A percentile compares a stretch with the other conserved stretches of the same genome.
These are phyloP conservation scores for Flaveria ramosissima DNA, from an alignment of 129 eudicot genomes.

Conservation along the genomic window DNA sequence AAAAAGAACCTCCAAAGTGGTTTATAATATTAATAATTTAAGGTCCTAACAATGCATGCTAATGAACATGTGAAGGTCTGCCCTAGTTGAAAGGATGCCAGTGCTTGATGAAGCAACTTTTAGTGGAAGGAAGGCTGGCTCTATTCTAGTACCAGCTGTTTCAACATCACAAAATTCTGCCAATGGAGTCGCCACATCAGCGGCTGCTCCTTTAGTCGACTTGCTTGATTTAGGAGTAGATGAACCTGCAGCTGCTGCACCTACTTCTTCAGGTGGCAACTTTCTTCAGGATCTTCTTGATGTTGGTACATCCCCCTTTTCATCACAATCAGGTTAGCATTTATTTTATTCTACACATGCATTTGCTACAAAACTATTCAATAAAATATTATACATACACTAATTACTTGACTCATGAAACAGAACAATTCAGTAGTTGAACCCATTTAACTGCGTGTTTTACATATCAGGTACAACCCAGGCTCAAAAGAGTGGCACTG, in stretches of 20 bases:
- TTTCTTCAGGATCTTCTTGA: constrained; percentile 98
- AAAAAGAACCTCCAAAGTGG: neutral
- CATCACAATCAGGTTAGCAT: constrained; percentile 70
- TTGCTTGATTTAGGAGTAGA: constrained; percentile 83
- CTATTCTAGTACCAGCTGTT: constrained; percentile 54
- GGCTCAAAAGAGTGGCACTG: constrained; percentile 71
- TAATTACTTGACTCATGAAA: neutral
- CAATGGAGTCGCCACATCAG: constrained; percentile 70
- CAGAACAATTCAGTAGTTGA: neutral
- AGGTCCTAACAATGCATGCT: constrained; percentile 20
- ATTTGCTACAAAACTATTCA: neutral
- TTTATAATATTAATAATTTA: neutral
- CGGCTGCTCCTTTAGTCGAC: constrained; percentile 82
- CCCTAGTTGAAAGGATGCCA: constrained; percentile 91
- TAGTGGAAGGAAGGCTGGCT: constrained; percentile 79
- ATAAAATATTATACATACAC: neutral
- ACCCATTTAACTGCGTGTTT: constrained; percentile 7
- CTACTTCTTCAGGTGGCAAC: constrained; percentile 74
- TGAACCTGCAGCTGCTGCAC: constrained; percentile 58
- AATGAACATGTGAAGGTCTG: constrained; percentile 55
- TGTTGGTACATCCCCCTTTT: constrained; percentile 60
- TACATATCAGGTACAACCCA: constrained; percentile 52
- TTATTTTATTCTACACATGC: neutral
- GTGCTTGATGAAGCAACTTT: constrained; percentile 92
- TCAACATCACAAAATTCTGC: constrained; percentile 64